These are phyloP conservation scores for Vitis hybrid DNA, from an alignment of 177 flowering plant genomes.

Conservation along the genomic window DNA sequence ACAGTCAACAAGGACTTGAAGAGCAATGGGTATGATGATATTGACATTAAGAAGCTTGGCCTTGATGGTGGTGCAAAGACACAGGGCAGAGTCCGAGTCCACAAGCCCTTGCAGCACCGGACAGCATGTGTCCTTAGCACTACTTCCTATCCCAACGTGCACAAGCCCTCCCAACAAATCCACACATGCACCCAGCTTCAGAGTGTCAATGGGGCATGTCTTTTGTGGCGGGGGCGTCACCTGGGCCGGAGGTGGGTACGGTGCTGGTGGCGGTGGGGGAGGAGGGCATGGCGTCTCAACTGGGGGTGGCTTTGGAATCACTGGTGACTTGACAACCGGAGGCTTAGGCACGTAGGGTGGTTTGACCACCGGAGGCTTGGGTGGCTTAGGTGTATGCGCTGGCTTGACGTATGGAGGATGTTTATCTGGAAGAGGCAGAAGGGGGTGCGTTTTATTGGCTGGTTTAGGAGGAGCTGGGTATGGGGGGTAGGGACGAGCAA, in stretches of 20 bases:
- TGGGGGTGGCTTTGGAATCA: slow-evolving; percentile 5
- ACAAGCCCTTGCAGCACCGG: slow-evolving; percentile 64
- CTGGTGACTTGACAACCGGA: slow-evolving; percentile 12
- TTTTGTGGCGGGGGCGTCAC: slow-evolving; percentile 24
- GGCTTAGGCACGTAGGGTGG: slow-evolving; percentile 18
- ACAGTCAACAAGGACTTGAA: slow-evolving; percentile 59
- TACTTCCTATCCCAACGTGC: slow-evolving; percentile 58
- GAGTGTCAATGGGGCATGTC: slow-evolving; percentile 73
- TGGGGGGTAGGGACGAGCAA: slow-evolving; percentile 51
- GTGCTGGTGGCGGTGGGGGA: slow-evolving; percentile 14
- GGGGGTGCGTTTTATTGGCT: slow-evolving; percentile 10
- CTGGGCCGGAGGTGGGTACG: slow-evolving; percentile 10
- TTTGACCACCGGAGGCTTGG: slow-evolving; percentile 11
- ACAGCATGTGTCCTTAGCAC: slow-evolving; percentile 61
- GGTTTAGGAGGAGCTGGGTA: slow-evolving; percentile 33
- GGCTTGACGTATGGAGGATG: slow-evolving; percentile 17
- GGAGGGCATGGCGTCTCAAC: slow-evolving; percentile 19
- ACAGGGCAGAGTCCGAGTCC: slow-evolving; percentile 75
- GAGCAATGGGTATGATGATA: slow-evolving; percentile 64
- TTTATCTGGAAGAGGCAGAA: slow-evolving; percentile 17
- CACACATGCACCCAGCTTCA: slow-evolving; percentile 72
- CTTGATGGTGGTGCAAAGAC: slow-evolving; percentile 80
- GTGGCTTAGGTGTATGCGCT: slow-evolving; percentile 18
- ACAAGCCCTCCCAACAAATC: slow-evolving; percentile 72
- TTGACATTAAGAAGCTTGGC: slow-evolving; percentile 58